Conservation (phyloP, 2,329 filamentous ascomycete genomes). For the Ophiostoma populinum region DNA sequence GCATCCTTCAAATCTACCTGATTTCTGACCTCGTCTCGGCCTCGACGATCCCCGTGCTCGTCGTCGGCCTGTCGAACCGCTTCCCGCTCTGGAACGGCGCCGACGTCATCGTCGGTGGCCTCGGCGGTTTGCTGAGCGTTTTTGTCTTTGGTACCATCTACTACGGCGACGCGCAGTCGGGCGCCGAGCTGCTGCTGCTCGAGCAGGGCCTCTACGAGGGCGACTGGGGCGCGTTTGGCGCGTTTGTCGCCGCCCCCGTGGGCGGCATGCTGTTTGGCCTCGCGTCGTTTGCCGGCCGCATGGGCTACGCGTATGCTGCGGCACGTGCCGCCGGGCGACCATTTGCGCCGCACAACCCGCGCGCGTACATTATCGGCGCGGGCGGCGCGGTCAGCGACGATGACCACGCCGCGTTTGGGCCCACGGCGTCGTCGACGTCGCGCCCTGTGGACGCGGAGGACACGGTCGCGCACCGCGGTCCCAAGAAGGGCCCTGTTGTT, state of each 20-base stretch:
- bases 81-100: conserved; percentile 63
- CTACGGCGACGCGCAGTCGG: conserved; percentile 47
- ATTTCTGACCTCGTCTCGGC: conserved; percentile 68
- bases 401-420: background rate
- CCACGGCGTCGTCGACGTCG: background rate
- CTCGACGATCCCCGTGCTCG: conserved; percentile 54
- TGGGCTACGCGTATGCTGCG: conserved; percentile 38
- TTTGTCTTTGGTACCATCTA: conserved; percentile 71
- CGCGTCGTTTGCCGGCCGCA: conserved; percentile 40
- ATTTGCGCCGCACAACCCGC: conserved; percentile 48
- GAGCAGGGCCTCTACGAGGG: conserved; percentile 56
- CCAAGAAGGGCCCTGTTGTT: background rate
- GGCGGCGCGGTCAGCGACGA: conserved; percentile 1
- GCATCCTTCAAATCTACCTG: conserved; percentile 65
- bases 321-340: conserved; percentile 40
- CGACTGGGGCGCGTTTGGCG: conserved; percentile 71
- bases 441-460: background rate
- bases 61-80: conserved; percentile 50
- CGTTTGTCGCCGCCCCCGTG: conserved; percentile 63
- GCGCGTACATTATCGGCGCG: conserved; percentile 1
- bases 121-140: conserved; percentile 62
- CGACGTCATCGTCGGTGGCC: conserved; percentile 60
- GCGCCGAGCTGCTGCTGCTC: conserved; percentile 52
- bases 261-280: conserved; percentile 58
- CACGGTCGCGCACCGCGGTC: background rate